These are phyloP conservation scores for Galium porrigens DNA, from an alignment of 305 asterid genomes.

Conservation along the genomic window DNA sequence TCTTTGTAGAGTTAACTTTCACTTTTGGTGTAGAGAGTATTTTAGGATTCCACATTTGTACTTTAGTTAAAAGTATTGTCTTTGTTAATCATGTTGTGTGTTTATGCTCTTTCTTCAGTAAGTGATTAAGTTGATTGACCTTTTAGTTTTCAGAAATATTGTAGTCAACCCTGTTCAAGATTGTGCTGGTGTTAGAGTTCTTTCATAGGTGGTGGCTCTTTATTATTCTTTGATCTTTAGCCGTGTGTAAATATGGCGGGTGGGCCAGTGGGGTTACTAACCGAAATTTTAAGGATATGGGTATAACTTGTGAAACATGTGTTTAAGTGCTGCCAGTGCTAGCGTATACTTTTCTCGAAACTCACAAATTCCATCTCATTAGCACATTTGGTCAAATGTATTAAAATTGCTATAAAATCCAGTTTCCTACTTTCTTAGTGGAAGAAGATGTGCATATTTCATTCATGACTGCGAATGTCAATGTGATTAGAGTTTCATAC, in stretches of 20 bases:
- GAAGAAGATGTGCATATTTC: neutral
- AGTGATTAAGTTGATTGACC: neutral
- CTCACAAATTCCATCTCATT: neutral
- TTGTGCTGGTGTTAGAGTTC: neutral
- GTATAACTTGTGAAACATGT: neutral
- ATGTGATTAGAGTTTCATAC: neutral
- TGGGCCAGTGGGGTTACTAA: neutral
- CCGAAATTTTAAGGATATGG: neutral
- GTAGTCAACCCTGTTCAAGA: neutral
- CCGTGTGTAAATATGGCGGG: neutral
- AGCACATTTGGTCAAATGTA: neutral
- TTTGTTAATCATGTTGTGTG: neutral
- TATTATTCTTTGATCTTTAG: neutral
- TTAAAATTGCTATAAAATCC: neutral
- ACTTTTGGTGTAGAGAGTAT: neutral
- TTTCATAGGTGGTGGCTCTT: neutral
- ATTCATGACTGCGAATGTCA: neutral
- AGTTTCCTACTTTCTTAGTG: neutral
- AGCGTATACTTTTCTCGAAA: neutral
- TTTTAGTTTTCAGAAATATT: neutral
- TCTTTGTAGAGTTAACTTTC: neutral
- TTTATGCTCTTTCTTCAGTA: neutral
- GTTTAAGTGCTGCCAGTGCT: neutral
- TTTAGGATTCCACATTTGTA: neutral
- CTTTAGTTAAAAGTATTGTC: neutral